Percentiles rank a stretch among this genome's conserved stretches.
These are phyloP conservation scores for Coniochaeta hoffmannii DNA, from an alignment of 2,329 filamentous ascomycete species.

Conservation along the genomic window DNA sequence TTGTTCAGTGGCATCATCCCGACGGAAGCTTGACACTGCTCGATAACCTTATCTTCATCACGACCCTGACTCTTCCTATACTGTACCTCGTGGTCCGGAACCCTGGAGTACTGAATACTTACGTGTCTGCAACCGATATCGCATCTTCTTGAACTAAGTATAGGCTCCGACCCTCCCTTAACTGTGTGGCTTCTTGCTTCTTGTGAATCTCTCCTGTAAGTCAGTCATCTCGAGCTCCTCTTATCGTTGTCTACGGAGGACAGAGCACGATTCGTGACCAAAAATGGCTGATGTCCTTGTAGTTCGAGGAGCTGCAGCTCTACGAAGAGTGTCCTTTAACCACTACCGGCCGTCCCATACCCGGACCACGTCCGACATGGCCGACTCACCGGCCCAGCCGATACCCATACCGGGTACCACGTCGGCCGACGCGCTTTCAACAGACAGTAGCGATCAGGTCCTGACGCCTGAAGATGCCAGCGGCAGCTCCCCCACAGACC, in stretches of 20 bases:
- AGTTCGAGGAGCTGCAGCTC: background rate
- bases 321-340: background rate
- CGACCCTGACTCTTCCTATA: background rate
- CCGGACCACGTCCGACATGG: constrained; percentile 35
- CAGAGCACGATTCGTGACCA: background rate
- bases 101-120: background rate
- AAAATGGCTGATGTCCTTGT: background rate
- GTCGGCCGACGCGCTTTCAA: constrained; percentile 28
- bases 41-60: background rate
- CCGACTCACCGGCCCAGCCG: constrained; percentile 25
- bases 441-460: constrained; percentile 28
- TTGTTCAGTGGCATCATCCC: background rate
- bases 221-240: background rate
- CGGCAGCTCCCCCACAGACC: constrained; percentile 34
- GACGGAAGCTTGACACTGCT: background rate
- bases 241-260: background rate
- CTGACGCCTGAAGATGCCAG: constrained; percentile 35
- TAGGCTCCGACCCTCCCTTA: background rate
- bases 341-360: constrained; percentile 16
- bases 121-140: background rate
- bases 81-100: background rate
- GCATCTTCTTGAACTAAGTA: background rate
- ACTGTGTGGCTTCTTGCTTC: background rate
- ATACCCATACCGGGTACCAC: constrained; percentile 27
- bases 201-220: background rate